phyloP scores from a whole-genome alignment of 768 basidiomycete genomes.

The Holtermanniella nyarrowii region DNA sequence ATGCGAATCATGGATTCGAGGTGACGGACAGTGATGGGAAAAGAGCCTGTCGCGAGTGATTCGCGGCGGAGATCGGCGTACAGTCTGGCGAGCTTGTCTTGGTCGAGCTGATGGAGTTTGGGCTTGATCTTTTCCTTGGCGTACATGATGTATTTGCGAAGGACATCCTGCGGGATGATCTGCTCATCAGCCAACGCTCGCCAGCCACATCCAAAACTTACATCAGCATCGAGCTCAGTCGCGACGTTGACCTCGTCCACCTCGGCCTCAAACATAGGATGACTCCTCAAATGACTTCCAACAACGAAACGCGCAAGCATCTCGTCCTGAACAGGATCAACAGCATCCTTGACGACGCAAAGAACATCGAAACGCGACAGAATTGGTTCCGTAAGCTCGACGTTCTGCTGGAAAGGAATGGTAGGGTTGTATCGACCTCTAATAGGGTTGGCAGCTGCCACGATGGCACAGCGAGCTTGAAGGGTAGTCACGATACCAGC shows the following conservation, averaged over 20 bases:
- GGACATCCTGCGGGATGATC: conserved; percentile 93
- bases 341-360: conserved; percentile 95
- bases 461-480: conserved; percentile 92
- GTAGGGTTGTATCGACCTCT: conserved; percentile 96
- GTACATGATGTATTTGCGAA: conserved; percentile 99
- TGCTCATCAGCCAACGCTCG: conserved; percentile 35
- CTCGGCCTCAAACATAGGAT: conserved; percentile 70
- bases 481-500: conserved; percentile 97
- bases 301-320: conserved; percentile 95
- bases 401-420: conserved; percentile 95
- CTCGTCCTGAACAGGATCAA: conserved; percentile 94
- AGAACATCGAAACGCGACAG: conserved; percentile 95
- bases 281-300: conserved; percentile 85
- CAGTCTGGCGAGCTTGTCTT: conserved; percentile 85
- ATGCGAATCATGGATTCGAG: conserved; percentile 99
- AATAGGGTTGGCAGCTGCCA: conserved; percentile 96
- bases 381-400: conserved; percentile 96
- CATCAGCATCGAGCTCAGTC: conserved; percentile 77
- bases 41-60: conserved; percentile 94
- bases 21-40: conserved; percentile 95
- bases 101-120: conserved; percentile 88
- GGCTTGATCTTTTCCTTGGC: conserved; percentile 85
- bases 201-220: no score
- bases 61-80: conserved; percentile 93
- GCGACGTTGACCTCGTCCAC: conserved; percentile 90